These are phyloP conservation scores for Talaromyces sp. DNA, from an alignment of 2,329 filamentous ascomycete species.

Conservation along the genomic window DNA sequence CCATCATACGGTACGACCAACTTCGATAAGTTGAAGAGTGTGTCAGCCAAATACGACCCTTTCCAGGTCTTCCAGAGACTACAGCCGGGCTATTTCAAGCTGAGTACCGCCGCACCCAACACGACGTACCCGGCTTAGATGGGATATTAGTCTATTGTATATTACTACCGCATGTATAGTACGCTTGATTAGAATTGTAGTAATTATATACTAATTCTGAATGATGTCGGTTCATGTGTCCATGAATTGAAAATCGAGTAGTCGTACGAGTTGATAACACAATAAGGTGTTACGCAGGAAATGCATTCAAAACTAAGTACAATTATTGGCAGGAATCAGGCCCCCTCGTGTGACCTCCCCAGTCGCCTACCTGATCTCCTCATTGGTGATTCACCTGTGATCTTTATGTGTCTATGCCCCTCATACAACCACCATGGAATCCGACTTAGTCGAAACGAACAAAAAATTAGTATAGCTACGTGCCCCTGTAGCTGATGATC, in stretches of 20 bases:
- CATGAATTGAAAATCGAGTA: neutral
- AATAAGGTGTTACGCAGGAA: too few relatives aligned
- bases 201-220: neutral
- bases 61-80: slow-evolving; percentile 40
- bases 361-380: neutral
- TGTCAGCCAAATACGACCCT: slow-evolving; percentile 43
- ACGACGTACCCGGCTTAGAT: slow-evolving; percentile 16
- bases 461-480: neutral
- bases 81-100: slow-evolving; percentile 46
- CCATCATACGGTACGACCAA: slow-evolving; percentile 44
- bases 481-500: neutral
- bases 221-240: too few relatives aligned
- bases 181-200: neutral
- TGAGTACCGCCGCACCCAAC: slow-evolving; percentile 25
- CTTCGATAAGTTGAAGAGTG: slow-evolving; percentile 30
- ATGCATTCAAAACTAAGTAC: too few relatives aligned
- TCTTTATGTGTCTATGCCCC: neutral
- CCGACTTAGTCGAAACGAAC: neutral
- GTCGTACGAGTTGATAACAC: neutral
- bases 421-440: neutral
- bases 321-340: neutral
- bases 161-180: neutral
- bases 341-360: neutral
- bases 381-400: neutral
- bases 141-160: neutral